These are phyloP conservation scores for Lipomyces starkeyi DNA, from an alignment of 805 yeast species.

Conservation along the genomic window DNA sequence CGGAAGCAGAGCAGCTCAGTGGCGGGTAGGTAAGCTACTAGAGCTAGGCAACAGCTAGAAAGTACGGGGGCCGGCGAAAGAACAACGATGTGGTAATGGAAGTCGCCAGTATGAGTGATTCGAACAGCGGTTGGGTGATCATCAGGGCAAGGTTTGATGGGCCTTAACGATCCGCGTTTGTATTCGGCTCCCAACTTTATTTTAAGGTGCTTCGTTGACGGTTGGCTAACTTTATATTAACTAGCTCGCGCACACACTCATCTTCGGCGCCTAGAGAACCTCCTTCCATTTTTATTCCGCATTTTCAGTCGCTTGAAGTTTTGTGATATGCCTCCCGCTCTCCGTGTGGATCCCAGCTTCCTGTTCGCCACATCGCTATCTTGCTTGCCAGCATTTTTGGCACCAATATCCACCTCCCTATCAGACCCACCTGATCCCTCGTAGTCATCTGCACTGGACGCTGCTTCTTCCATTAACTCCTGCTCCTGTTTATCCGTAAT, in stretches of 20 bases:
- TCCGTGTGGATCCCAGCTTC: neutral
- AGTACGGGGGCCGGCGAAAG: too few relatives aligned
- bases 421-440: neutral
- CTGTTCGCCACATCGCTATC: too few relatives aligned
- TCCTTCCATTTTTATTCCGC: neutral
- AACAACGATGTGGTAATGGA: too few relatives aligned
- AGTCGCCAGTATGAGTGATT: too few relatives aligned
- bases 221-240: too few relatives aligned
- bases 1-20: too few relatives aligned
- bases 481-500: neutral
- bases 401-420: neutral
- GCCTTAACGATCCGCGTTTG: too few relatives aligned
- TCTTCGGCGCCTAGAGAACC: neutral
- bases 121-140: too few relatives aligned
- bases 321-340: neutral
- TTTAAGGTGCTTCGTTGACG: neutral
- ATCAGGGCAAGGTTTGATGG: too few relatives aligned
- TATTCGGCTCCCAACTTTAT: neutral
- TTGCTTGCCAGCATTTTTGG: neutral
- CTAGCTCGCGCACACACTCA: neutral
- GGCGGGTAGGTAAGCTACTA: neutral
- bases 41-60: neutral
- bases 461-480: neutral
- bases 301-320: constrained; percentile 18
- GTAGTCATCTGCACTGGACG: neutral